Evolutionary conservation across 352 stramenopile species (phyloP).

Genomic region (Globisporangium paddicum): DNA sequence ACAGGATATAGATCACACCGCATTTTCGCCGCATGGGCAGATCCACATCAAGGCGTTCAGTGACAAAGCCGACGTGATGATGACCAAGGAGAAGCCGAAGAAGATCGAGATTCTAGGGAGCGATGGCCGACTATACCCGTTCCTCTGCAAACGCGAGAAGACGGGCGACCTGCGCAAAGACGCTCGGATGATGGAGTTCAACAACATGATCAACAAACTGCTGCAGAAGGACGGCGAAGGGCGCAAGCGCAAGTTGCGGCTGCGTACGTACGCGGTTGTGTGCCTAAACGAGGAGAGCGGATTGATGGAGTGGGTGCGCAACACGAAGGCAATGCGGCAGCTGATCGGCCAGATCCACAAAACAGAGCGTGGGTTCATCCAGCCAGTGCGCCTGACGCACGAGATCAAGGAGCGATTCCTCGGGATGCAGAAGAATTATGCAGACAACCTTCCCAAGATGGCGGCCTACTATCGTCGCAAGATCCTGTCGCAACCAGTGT

Average conservation of each 20-base stretch:
- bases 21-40: constrained; percentile 63
- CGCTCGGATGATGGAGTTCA: constrained; percentile 99
- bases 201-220: constrained; percentile 99
- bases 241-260: constrained; percentile 88
- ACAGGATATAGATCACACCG: constrained; percentile 39
- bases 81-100: constrained; percentile 99
- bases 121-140: constrained; percentile 78
- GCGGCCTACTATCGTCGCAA: constrained; percentile 63
- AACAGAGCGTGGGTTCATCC: constrained; percentile 81
- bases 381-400: constrained; percentile 65
- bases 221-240: constrained; percentile 89
- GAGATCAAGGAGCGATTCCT: constrained; percentile 87
- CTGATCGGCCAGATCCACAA: constrained; percentile 87
- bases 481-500: constrained; percentile 62
- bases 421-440: constrained; percentile 86
- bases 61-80: constrained; percentile 94
- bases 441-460: constrained; percentile 74
- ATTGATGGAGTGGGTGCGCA: constrained; percentile 99
- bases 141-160: constrained; percentile 97
- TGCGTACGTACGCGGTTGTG: constrained; percentile 98
- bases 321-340: constrained; percentile 94
- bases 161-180: constrained; percentile 99
- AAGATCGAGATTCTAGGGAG: constrained; percentile 89
- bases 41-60: constrained; percentile 88
- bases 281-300: constrained; percentile 99